Evolutionary conservation across 805 yeast species (phyloP), one percentile per base, ranked within the genome.

Genomic region (Lachancea quebecensis): DNA sequence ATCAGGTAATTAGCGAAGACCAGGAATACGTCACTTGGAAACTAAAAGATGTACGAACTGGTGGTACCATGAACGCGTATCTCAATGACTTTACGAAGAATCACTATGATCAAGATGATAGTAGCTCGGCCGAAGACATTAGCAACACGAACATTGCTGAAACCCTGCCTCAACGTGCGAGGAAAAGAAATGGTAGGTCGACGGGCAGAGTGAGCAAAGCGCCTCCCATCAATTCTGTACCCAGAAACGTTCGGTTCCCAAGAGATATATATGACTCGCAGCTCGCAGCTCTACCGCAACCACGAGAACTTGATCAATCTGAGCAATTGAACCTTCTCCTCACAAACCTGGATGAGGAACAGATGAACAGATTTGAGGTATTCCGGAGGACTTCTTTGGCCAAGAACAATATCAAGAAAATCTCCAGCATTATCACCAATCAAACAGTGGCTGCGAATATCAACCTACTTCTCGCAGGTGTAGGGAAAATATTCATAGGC

Each of bases 401-500:
- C 53, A 80, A 83, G 49, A 75, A 81, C 3, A 85, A 90, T 3
- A 84, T 91, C 9, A 85, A 84, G 62, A 85, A 85, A 60, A 69
- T 89, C 18, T 90, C 95, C 10, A 81, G 83, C 54, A 77, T 84
- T 25, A 83, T 85, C 0, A 69, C 87, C 40, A 89, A 88, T 36
- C 95, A 89, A 60, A 79, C 82, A 38, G 79, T 89, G 10, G 81
- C 91, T 1, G 85, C 77, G 47, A 85, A 84, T 50, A 82, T 88
- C 17, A 85, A 95, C 0, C 81, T 86, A 43, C 81, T 88, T 8
- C 64, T 90, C 39, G 85, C 91, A 5, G 96, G 96, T 62, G 75
- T 88, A 45, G 85, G 95, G 2, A 90, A 90, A 60, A 85, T 87
- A 54, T 82, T 86, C 60, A 75, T 89, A n/a, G 95, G 96, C 10